Percentiles rank a stretch among this genome's conserved stretches.
Evolutionary conservation across 2,329 filamentous ascomycete genomes (phyloP).

Genomic region (Curvularia eragrostidis): DNA sequence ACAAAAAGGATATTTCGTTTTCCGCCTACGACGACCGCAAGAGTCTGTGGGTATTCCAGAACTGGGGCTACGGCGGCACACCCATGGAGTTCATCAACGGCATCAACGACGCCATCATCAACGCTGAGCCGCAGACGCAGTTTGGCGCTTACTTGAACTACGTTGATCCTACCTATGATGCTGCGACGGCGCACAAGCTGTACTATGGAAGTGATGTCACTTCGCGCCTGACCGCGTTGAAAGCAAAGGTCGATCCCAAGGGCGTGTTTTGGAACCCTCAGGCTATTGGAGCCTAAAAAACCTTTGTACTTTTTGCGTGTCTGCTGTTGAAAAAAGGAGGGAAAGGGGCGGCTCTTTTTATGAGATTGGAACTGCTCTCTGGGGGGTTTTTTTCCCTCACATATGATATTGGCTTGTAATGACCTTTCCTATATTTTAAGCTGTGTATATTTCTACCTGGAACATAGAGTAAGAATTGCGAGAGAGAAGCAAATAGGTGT

Average conservation of each 20-base stretch:
- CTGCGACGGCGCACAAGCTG: constrained; percentile 57
- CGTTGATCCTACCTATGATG: constrained; percentile 57
- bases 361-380: background rate
- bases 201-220: constrained; percentile 56
- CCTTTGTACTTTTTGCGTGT: background rate
- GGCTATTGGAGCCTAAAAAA: constrained; percentile 38
- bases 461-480: background rate
- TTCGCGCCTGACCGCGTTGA: constrained; percentile 45
- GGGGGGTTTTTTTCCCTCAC: background rate
- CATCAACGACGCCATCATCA: constrained; percentile 51
- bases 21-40: constrained; percentile 48
- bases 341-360: background rate
- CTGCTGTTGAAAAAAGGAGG: background rate
- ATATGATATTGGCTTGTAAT: background rate
- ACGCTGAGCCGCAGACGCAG: constrained; percentile 46
- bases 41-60: constrained; percentile 49
- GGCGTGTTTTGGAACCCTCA: constrained; percentile 50
- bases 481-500: background rate
- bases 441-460: background rate
- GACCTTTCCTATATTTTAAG: background rate
- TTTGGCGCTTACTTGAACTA: constrained; percentile 64
- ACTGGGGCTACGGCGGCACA: constrained; percentile 39
- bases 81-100: constrained; percentile 51
- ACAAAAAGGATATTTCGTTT: constrained; percentile 42
- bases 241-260: constrained; percentile 52